Conservation (phyloP, 139 green algal genomes). For the Diplosphaera chodatii region DNA sequence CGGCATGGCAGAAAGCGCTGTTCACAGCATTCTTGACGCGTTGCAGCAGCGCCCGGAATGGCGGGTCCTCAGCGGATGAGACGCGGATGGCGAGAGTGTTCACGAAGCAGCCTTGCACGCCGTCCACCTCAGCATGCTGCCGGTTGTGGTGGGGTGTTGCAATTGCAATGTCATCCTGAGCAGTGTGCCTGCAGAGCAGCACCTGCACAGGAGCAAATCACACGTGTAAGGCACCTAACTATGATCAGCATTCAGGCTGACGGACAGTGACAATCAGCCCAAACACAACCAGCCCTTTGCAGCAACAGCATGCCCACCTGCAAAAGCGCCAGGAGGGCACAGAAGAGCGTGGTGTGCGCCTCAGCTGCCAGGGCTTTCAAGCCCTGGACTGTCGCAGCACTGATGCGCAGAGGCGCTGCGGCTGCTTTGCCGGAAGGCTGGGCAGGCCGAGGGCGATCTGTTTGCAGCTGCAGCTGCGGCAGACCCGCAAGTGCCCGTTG, state of each 20-base stretch:
- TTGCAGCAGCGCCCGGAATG: conserved; percentile 4
- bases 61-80: not conserved
- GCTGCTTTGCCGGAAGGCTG: too few relatives aligned
- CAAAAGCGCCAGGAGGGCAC: too few relatives aligned
- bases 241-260: too few relatives aligned
- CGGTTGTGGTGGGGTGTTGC: not conserved
- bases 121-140: not conserved
- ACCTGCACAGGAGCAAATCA: too few relatives aligned
- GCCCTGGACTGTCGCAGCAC: not conserved
- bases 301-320: too few relatives aligned
- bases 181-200: not conserved
- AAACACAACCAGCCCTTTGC: too few relatives aligned
- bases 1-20: not conserved
- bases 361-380: too few relatives aligned
- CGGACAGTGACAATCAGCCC: too few relatives aligned
- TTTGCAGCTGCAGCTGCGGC: not conserved
- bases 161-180: not conserved
- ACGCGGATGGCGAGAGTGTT: not conserved
- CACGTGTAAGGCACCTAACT: too few relatives aligned
- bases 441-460: too few relatives aligned
- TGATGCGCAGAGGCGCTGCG: not conserved
- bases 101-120: conserved; percentile 9
- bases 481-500: not conserved
- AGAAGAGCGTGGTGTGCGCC: too few relatives aligned
- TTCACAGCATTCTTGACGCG: not conserved